phyloP scores from a whole-genome alignment of 1,139 yeast species.

The Zygoascus meyerae region DNA sequence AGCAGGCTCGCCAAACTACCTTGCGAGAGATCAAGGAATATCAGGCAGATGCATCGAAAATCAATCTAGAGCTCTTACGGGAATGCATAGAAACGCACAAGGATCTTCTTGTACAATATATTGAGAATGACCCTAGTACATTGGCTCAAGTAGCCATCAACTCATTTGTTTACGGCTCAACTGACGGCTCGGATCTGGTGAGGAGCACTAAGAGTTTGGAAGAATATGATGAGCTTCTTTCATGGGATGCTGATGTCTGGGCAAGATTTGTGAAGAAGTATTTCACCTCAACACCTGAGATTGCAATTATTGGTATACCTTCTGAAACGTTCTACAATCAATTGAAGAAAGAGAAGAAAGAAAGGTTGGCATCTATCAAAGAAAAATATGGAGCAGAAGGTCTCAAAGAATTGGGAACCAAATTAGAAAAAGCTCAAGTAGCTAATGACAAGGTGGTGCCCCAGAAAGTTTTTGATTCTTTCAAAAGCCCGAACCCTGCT shows the following conservation, averaged over 20 bases:
- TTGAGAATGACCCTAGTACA: slow-evolving; percentile 60
- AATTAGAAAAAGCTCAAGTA: slow-evolving; percentile 55
- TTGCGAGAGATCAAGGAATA: slow-evolving; percentile 43
- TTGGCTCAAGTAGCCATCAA: slow-evolving; percentile 64
- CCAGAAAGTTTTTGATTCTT: slow-evolving; percentile 43
- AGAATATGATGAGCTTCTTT: slow-evolving; percentile 53
- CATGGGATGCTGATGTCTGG: slow-evolving; percentile 73
- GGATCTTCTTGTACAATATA: slow-evolving; percentile 54
- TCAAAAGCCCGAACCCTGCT: slow-evolving; percentile 61
- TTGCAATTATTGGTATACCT: slow-evolving; percentile 70
- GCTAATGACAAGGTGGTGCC: slow-evolving; percentile 76
- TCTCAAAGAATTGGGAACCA: slow-evolving; percentile 44
- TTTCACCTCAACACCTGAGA: slow-evolving; percentile 63
- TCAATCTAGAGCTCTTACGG: slow-evolving; percentile 61
- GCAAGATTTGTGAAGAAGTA: slow-evolving; percentile 45
- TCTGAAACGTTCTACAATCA: slow-evolving; percentile 55
- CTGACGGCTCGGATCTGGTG: slow-evolving; percentile 52
- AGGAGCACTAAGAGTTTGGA: slow-evolving; percentile 49
- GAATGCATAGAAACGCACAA: slow-evolving; percentile 63
- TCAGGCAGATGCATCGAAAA: slow-evolving; percentile 43
- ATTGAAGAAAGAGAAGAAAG: slow-evolving; percentile 48
- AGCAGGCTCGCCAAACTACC: slow-evolving; percentile 47
- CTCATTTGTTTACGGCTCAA: slow-evolving; percentile 74
- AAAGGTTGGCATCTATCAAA: slow-evolving; percentile 46
- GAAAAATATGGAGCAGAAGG: slow-evolving; percentile 56